A percentile compares a stretch with the other conserved stretches of the same genome.
phyloP scores from a whole-genome alignment of 306 rosid genomes.

The Rubus parviflorus region DNA sequence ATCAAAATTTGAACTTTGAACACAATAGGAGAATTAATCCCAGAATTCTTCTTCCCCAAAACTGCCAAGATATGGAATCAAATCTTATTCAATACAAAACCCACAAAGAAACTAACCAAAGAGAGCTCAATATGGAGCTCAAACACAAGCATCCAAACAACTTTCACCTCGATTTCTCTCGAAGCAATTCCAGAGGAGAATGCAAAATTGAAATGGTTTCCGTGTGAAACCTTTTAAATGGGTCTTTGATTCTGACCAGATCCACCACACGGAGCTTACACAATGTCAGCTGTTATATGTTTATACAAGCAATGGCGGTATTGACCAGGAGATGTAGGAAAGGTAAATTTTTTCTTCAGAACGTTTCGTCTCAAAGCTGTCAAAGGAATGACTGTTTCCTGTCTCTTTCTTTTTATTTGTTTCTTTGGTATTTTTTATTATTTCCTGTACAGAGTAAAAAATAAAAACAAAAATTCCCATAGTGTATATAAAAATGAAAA shows the following conservation, averaged over 20 bases:
- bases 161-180: conserved; percentile 10
- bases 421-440: not conserved
- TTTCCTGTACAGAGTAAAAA: not conserved
- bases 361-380: conserved; percentile 27
- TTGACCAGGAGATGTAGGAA: conserved; percentile 32
- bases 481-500: no score
- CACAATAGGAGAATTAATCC: conserved; percentile 14
- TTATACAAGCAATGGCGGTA: conserved; percentile 19
- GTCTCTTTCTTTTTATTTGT: not conserved
- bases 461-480: not conserved
- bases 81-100: conserved; percentile 13
- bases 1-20: conserved; percentile 27
- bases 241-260: conserved; percentile 44
- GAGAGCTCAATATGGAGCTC: conserved; percentile 22
- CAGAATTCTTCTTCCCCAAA: conserved; percentile 18
- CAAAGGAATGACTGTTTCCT: not conserved
- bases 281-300: conserved; percentile 13
- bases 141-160: conserved; percentile 24
- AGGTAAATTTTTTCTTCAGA: not conserved
- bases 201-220: conserved; percentile 19
- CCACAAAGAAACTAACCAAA: conserved; percentile 2
- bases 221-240: conserved; percentile 22
- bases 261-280: conserved; percentile 42
- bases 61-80: conserved; percentile 28
- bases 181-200: conserved; percentile 14